Evolutionary conservation across 345 rosid genomes (phyloP).

Genomic region (Populus alba): DNA sequence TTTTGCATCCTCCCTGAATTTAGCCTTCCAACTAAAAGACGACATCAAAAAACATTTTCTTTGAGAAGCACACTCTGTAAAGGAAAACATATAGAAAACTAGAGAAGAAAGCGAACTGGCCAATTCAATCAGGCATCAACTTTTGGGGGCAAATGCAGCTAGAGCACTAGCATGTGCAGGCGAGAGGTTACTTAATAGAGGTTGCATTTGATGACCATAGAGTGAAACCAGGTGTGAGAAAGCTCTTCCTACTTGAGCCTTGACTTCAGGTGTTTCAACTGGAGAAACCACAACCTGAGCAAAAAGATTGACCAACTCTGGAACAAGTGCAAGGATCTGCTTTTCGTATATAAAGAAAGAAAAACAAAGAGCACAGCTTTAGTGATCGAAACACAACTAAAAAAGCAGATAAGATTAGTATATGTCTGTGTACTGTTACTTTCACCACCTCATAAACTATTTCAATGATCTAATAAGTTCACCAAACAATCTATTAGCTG

Average conservation of each 20-base stretch:
- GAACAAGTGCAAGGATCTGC: slow-evolving; percentile 77
- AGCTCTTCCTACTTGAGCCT: slow-evolving; percentile 77
- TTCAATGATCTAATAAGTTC: not conserved
- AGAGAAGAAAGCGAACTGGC: not conserved
- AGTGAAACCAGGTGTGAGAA: slow-evolving; percentile 77
- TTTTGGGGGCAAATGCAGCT: slow-evolving; percentile 63
- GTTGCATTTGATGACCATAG: slow-evolving; percentile 88
- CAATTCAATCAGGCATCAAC: slow-evolving; percentile 32
- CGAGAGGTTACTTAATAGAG: slow-evolving; percentile 60
- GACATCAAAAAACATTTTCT: slow-evolving; percentile 3
- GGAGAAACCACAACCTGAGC: slow-evolving; percentile 87
- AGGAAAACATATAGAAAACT: not conserved
- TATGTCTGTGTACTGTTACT: not conserved
- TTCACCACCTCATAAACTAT: not conserved
- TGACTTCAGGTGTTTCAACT: slow-evolving; percentile 76
- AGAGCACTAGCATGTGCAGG: slow-evolving; percentile 81
- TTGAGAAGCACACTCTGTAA: slow-evolving; percentile 1
- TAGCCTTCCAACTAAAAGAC: slow-evolving; percentile 6
- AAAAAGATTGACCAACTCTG: slow-evolving; percentile 80
- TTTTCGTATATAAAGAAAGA: not conserved
- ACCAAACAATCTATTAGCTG: not conserved
- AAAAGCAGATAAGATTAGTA: not conserved
- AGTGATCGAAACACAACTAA: not conserved
- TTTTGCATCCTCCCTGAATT: not conserved
- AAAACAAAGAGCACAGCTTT: not conserved